Evolutionary conservation across 345 rosid species (phyloP), one percentile per base, ranked within the genome.

Genomic region (Populus euphratica): DNA sequence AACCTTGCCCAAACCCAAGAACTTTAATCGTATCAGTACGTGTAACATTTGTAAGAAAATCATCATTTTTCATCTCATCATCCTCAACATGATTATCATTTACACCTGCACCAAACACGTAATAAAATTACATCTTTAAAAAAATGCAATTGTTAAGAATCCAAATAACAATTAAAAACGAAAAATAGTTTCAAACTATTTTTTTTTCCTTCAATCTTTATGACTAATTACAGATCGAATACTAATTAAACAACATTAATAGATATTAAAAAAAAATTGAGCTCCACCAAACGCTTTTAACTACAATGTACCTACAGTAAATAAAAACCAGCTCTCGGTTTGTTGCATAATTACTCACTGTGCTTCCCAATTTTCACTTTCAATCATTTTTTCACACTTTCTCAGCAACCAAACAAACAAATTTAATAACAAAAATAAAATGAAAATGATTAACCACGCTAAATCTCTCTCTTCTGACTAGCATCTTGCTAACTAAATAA

Each of bases 41-140:
- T n/a, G 99, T 91, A 63, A 92, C 97, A 83, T 96, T 93, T 5
- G 89, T 73, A 74, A 93, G 91, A 84, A 93, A 96, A 89, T 91
- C 96, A 77, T 91, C 93, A 70, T 71, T 75, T 73, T 78, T 88
- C 81, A 67, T 78, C 10, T 82, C 86, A 65, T 85, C 89, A 68
- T 78, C 89, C 63, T 86, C 81, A 5, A 70, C 75, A 63, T 20
- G 78, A 75, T 79, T 77, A 56, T 69, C 81, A 81, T 50, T 80
- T 36, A 76, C 65, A 52, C 81, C 96, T 88, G 88, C 84, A 81
- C 59, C 79, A 9, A 67, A 75, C 2, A 25, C 62, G 17, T 25
- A 17, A 16, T 8, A 47, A 29, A 71, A 38, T 36, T 21, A 35
- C 43, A 38, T 38, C 27, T 2, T 5, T 6, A 68, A 35, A 5